Base-by-base conservation (phyloP, 306 rosid species). In the Styphnolobium japonicum region DNA sequence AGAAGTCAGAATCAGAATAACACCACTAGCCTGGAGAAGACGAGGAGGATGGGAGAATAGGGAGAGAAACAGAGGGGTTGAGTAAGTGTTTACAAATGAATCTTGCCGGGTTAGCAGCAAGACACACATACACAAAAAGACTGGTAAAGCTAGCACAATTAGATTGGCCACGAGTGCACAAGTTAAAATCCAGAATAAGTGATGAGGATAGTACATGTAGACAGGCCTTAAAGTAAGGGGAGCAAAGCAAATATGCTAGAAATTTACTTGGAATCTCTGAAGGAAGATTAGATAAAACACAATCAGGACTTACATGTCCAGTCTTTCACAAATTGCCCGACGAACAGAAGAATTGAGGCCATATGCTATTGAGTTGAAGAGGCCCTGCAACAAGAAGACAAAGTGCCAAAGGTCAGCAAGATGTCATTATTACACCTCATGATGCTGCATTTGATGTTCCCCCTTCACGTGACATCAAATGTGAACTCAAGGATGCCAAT, bases 281-380 rank as follows among this genome's bases (percentile, higher is more conserved):
- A 6, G 19, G 19, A 34, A 62, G 22, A 73, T 27, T 33, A 42
- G 25, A 37, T 4, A 23, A 48, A 27, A 42, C 4, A 65, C 12
- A 12, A 22, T 46, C 42, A 14, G 8, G 21, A 75, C 92, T 87
- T 82, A 91, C 95, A 85, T 80, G 33, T 91, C 89, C 56, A 87
- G 37, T 72, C 95, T 84, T 82, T 91, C 95, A 66, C 72, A 60
- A 76, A 91, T 77, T 71, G 91, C 91, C 48, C 91, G 88, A 10
- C 95, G 88, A 31, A 91, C 95, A 33, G 95, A 87, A 80, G 95
- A 87, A 82, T 88, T 91, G 77, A 91, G 84, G 76, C 95, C 95
- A 71, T 91, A 91, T 16, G 95, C 95, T 60, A 88, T 91, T 52
- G 95, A 91, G 85, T 91, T 91, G 80, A 91, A 91, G 69, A 91